phyloP scores from a whole-genome alignment of 1,284 basidiomycete genomes.

The Trichosporon coremiiforme region DNA sequence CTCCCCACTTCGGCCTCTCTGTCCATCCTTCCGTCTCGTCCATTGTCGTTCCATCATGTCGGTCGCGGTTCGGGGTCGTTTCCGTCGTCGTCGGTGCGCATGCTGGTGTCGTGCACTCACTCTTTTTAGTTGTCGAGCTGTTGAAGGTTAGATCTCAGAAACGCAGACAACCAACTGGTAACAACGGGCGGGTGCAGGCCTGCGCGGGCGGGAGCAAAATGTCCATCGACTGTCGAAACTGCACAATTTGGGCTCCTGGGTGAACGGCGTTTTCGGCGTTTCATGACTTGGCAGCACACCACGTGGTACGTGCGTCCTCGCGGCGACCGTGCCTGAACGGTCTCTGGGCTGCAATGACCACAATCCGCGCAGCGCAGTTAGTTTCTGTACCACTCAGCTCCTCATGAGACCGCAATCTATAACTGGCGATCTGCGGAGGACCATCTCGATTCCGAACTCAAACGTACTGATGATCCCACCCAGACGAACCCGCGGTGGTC shows the following conservation, averaged over 20 bases:
- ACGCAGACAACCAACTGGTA: not conserved
- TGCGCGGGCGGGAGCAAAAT: conserved; percentile 3
- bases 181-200: not conserved
- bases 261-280: conserved; percentile 11
- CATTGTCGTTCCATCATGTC: not conserved
- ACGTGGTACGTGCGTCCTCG: not conserved
- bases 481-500: too few species aligned
- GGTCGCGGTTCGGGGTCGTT: conserved; percentile 3
- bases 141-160: conserved; percentile 19
- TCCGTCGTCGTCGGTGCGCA: conserved; percentile 13
- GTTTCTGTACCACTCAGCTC: too few species aligned
- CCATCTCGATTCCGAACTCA: too few species aligned
- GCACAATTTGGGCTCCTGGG: not conserved
- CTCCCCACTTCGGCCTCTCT: too few species aligned
- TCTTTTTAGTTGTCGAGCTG: conserved; percentile 18
- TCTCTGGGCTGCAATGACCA: too few species aligned
- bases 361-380: too few species aligned
- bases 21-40: not conserved
- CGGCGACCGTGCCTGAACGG: not conserved
- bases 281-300: not conserved
- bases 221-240: conserved; percentile 1
- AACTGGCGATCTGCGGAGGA: too few species aligned
- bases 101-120: conserved; percentile 14
- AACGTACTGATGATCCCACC: too few species aligned
- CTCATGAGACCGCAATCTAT: too few species aligned